phyloP scores from a whole-genome alignment of 805 yeast species.

The Kodamaea jinghongensis region DNA sequence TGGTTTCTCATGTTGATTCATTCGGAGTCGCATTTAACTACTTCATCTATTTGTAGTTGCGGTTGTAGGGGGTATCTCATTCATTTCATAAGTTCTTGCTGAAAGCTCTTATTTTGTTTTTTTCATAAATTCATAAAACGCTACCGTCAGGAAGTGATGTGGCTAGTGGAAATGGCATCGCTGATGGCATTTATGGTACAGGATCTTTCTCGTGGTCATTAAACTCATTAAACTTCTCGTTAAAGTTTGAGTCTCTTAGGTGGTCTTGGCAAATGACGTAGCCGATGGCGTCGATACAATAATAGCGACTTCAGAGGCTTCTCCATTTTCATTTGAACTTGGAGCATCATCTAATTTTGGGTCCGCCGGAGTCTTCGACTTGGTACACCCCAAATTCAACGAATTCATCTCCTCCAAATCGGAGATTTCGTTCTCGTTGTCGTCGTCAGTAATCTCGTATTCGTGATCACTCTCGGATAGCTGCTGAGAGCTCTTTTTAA shows the following conservation, averaged over 20 bases:
- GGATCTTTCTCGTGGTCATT: too few species aligned
- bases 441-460: constrained; percentile 30
- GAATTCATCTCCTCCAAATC: constrained; percentile 14
- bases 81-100: too few species aligned
- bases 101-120: too few species aligned
- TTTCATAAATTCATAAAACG: too few species aligned
- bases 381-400: constrained; percentile 3
- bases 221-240: too few species aligned
- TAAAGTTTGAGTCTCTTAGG: too few species aligned
- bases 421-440: constrained; percentile 12
- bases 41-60: too few species aligned
- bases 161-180: neutral
- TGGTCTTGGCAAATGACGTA: neutral
- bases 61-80: too few species aligned
- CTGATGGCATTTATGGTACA: neutral
- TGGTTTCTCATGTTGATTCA: too few species aligned
- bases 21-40: too few species aligned
- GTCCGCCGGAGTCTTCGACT: neutral
- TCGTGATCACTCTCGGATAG: constrained; percentile 44
- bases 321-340: neutral
- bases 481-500: constrained; percentile 36
- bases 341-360: neutral
- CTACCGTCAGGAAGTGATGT: too few species aligned
- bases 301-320: constrained; percentile 12
- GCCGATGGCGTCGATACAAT: constrained; percentile 15